Evolutionary conservation across 2,329 filamentous ascomycete genomes (phyloP).

Genomic region (Aulographum hederae): DNA sequence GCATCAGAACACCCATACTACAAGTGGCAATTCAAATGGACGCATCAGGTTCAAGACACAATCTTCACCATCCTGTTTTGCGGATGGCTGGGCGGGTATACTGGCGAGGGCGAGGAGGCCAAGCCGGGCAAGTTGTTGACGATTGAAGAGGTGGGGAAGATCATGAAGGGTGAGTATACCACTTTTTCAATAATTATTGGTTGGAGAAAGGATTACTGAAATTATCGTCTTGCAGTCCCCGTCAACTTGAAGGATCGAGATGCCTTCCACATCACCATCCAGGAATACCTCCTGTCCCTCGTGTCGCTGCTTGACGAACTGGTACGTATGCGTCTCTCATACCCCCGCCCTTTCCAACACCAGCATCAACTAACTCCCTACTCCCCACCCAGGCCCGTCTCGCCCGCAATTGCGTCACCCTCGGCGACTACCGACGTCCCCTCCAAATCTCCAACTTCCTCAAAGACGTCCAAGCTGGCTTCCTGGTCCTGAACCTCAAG

Average conservation of each 20-base stretch:
- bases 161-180: constrained; percentile 45
- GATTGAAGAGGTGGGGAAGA: constrained; percentile 68
- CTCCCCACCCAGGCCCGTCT: constrained; percentile 61
- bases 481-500: constrained; percentile 94
- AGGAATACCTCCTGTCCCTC: constrained; percentile 85
- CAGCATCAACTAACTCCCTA: no score
- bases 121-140: constrained; percentile 54
- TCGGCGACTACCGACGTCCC: constrained; percentile 74
- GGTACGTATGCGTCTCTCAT: constrained; percentile 18
- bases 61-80: constrained; percentile 39
- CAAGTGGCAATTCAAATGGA: constrained; percentile 90
- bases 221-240: constrained; percentile 49
- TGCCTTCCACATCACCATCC: constrained; percentile 86
- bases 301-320: constrained; percentile 83
- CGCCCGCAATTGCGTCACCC: constrained; percentile 83
- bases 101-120: constrained; percentile 29
- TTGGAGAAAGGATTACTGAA: no score
- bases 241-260: constrained; percentile 82
- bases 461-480: constrained; percentile 88
- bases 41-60: constrained; percentile 64
- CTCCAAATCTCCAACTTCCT: constrained; percentile 80
- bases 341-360: neutral
- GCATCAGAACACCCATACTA: constrained; percentile 89
- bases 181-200: neutral
- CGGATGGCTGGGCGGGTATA: constrained; percentile 67